Conservation (phyloP, 2,329 filamentous ascomycete genomes). For the Coniochaeta sp. region DNA sequence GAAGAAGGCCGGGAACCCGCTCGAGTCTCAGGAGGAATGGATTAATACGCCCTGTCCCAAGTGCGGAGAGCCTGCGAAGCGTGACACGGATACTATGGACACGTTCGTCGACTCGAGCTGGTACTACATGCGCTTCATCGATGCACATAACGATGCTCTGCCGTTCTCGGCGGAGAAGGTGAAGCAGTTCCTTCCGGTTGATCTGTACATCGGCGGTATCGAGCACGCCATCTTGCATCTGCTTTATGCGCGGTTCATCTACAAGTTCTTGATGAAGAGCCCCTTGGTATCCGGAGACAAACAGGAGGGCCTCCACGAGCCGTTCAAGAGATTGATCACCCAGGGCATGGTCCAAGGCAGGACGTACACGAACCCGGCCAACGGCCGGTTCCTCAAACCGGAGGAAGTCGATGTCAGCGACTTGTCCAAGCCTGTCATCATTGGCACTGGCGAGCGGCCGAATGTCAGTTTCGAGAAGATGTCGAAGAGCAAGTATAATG, state of each 20-base stretch:
- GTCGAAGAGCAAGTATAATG: constrained; percentile 93
- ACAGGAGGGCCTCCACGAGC: constrained; percentile 48
- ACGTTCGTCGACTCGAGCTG: constrained; percentile 94
- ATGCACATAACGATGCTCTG: constrained; percentile 54
- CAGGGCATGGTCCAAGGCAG: constrained; percentile 93
- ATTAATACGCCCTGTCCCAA: constrained; percentile 68
- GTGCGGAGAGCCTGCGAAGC: constrained; percentile 61
- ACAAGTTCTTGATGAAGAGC: constrained; percentile 68
- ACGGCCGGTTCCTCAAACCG: constrained; percentile 68
- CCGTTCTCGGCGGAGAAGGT: constrained; percentile 57
- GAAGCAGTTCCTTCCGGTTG: constrained; percentile 59
- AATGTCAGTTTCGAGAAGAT: constrained; percentile 77
- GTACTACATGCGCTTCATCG: constrained; percentile 80
- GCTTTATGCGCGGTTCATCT: constrained; percentile 83
- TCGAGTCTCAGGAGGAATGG: constrained; percentile 66
- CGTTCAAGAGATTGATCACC: constrained; percentile 74
- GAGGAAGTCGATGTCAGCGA: constrained; percentile 62
- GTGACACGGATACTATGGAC: constrained; percentile 93
- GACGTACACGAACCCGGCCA: constrained; percentile 69
- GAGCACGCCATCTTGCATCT: constrained; percentile 89
- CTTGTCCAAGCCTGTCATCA: constrained; percentile 50
- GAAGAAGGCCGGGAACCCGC: constrained; percentile 66
- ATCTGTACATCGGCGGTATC: constrained; percentile 82
- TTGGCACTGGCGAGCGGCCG: constrained; percentile 49
- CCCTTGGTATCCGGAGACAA: constrained; percentile 33